A percentile compares a stretch with the other conserved stretches of the same genome.
Evolutionary conservation across 352 stramenopile species (phyloP).

Genomic region (Thraustotheca clavata): DNA sequence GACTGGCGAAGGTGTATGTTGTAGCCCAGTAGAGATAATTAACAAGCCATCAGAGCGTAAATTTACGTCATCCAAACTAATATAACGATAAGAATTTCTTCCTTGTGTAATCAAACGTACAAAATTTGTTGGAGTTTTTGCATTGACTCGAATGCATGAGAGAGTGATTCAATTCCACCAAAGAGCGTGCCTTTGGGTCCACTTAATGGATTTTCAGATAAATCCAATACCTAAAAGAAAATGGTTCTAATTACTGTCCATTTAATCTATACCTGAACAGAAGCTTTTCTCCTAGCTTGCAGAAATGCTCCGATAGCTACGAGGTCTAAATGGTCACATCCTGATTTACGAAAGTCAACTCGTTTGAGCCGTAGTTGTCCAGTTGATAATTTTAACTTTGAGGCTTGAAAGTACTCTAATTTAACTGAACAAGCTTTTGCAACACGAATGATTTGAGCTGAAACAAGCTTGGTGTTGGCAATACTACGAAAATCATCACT

Average conservation of each 20-base stretch:
- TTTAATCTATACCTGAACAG: neutral
- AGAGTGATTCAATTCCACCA: conserved; percentile 39
- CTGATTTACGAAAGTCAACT: conserved; percentile 25
- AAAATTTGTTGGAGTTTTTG: conserved; percentile 7
- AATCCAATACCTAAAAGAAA: conserved; percentile 33
- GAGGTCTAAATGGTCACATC: conserved; percentile 51
- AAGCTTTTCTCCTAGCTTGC: conserved; percentile 36
- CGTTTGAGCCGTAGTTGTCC: conserved; percentile 27
- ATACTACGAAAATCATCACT: neutral
- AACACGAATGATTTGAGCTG: conserved; percentile 33
- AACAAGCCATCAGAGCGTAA: conserved; percentile 51
- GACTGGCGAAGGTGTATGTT: conserved; percentile 27
- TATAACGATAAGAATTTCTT: conserved; percentile 38
- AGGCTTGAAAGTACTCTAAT: conserved; percentile 49
- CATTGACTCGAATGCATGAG: conserved; percentile 20
- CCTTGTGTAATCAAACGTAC: neutral
- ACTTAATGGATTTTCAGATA: conserved; percentile 47
- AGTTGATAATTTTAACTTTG: conserved; percentile 29
- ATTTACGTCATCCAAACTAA: conserved; percentile 34
- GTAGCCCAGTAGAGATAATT: conserved; percentile 35
- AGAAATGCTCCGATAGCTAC: conserved; percentile 44
- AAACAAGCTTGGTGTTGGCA: conserved; percentile 39
- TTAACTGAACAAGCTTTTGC: conserved; percentile 31
- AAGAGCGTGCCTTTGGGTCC: conserved; percentile 41
- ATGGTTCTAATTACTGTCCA: neutral